Percentiles rank a stretch among this genome's conserved stretches.
These are phyloP conservation scores for Alternaria viburni DNA, from an alignment of 2,329 filamentous ascomycete genomes.

Conservation along the genomic window DNA sequence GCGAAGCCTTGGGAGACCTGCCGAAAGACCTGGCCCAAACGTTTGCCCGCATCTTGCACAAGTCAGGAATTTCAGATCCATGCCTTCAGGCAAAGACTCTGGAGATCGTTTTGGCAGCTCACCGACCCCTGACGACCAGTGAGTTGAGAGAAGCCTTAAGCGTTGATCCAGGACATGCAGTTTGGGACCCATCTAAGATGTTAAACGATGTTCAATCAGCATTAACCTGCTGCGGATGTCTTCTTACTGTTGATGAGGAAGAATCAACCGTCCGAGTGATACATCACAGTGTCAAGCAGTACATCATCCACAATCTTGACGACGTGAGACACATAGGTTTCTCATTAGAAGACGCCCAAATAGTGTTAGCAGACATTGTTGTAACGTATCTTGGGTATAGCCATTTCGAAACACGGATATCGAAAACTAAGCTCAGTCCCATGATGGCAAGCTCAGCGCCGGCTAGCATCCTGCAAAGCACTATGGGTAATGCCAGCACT, in stretches of 20 bases:
- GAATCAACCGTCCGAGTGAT: slow-evolving; percentile 26
- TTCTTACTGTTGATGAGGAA: slow-evolving; percentile 33
- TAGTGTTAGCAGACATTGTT: slow-evolving; percentile 20
- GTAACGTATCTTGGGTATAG: slow-evolving; percentile 31
- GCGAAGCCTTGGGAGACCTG: slow-evolving; percentile 25
- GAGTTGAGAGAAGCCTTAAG: slow-evolving; percentile 52
- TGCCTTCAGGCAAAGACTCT: slow-evolving; percentile 34
- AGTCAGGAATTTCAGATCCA: slow-evolving; percentile 5
- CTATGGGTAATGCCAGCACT: no score
- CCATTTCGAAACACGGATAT: slow-evolving; percentile 28
- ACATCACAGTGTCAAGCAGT: slow-evolving; percentile 30
- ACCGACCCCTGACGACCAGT: slow-evolving; percentile 37
- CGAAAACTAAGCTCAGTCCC: no score
- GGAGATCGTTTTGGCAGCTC: slow-evolving; percentile 39
- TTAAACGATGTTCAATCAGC: slow-evolving; percentile 24
- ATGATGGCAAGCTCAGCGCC: no score
- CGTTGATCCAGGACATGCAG: slow-evolving; percentile 40
- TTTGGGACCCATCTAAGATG: slow-evolving; percentile 17
- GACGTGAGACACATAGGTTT: not conserved
- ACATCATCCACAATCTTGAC: slow-evolving; percentile 10
- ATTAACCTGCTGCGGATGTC: slow-evolving; percentile 30
- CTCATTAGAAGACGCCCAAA: slow-evolving; percentile 8
- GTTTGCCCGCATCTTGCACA: slow-evolving; percentile 1
- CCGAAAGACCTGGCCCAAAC: slow-evolving; percentile 26
- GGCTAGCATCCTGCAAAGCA: no score